Conservation (phyloP, 768 basidiomycete genomes). For the Rhodotorula kratochvilovae region DNA sequence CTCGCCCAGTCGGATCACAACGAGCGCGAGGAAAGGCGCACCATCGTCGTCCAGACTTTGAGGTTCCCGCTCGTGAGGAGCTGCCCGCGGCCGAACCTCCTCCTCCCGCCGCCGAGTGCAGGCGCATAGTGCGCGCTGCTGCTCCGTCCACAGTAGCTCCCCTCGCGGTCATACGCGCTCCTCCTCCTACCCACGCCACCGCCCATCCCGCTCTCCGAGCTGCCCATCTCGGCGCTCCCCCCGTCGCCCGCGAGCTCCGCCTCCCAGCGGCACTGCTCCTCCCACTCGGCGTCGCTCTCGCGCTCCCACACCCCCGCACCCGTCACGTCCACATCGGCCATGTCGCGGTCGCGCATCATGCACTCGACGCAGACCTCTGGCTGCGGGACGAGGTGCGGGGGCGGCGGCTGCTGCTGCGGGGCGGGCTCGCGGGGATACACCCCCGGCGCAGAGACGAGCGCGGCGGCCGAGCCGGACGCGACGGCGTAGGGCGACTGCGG, state of each 20-base stretch:
- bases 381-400: constrained; percentile 40
- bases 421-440: not conserved
- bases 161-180: constrained; percentile 10
- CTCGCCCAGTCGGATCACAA: too few species aligned
- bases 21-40: constrained; percentile 47
- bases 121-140: not conserved
- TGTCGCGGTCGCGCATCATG: constrained; percentile 96
- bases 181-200: constrained; percentile 39
- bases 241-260: constrained; percentile 52
- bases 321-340: constrained; percentile 89
- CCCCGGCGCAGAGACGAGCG: not conserved
- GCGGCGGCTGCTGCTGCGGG: not conserved
- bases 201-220: constrained; percentile 36
- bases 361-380: constrained; percentile 88
- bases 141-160: constrained; percentile 16
- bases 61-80: constrained; percentile 46
- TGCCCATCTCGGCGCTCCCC: constrained; percentile 7
- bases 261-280: constrained; percentile 71
- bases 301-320: constrained; percentile 85
- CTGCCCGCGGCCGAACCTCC: constrained; percentile 43
- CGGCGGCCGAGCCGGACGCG: constrained; percentile 1
- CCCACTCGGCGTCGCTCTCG: constrained; percentile 73
- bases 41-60: constrained; percentile 52
- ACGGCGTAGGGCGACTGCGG: not conserved
- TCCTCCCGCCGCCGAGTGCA: constrained; percentile 34